These are phyloP conservation scores for Chlorencoelia australis DNA, from an alignment of 2,329 filamentous ascomycete genomes.

Conservation along the genomic window DNA sequence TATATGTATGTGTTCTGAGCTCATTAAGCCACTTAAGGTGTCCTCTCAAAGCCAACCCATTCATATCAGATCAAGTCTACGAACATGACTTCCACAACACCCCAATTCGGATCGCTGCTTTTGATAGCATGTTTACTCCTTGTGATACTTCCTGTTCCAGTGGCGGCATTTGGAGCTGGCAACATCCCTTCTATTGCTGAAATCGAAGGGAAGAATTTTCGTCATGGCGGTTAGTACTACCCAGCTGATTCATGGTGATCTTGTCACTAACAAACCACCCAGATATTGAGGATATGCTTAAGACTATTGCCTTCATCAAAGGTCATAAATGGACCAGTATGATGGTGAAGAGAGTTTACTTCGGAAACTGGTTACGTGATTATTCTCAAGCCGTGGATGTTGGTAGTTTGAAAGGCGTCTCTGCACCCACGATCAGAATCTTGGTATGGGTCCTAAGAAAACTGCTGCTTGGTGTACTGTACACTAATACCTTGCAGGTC, in stretches of 20 bases:
- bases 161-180: constrained; percentile 55
- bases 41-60: no score
- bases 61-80: no score
- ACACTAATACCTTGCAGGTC: constrained; percentile 33
- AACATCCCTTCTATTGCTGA: constrained; percentile 57
- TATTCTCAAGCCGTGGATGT: constrained; percentile 80
- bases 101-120: constrained; percentile 27
- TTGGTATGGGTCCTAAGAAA: constrained; percentile 41
- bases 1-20: no score
- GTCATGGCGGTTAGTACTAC: constrained; percentile 50
- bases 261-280: not conserved
- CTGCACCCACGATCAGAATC: constrained; percentile 67
- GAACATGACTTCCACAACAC: constrained; percentile 14
- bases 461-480: not conserved
- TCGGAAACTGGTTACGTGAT: constrained; percentile 78
- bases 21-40: no score
- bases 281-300: constrained; percentile 76
- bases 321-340: constrained; percentile 80
- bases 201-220: constrained; percentile 56
- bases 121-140: constrained; percentile 44
- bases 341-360: constrained; percentile 69
- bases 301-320: constrained; percentile 64
- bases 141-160: constrained; percentile 45
- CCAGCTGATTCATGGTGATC: not conserved
- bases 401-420: constrained; percentile 68